Conservation (phyloP, 805 yeast species). For the Wickerhamiella australiensis region DNA sequence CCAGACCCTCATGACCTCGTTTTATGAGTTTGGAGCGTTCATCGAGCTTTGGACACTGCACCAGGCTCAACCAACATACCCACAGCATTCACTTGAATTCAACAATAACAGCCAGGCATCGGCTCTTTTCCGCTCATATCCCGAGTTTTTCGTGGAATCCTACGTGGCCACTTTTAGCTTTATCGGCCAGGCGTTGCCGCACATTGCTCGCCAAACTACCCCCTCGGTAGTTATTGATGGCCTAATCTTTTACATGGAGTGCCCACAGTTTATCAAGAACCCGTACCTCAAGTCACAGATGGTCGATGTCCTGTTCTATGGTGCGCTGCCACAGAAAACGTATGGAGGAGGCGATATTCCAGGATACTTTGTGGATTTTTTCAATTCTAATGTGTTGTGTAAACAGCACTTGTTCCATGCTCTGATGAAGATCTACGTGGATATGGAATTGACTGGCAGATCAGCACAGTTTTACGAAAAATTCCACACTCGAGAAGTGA, state of each 20-base stretch:
- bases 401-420: conserved; percentile 62
- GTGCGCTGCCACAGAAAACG: conserved; percentile 43
- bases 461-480: conserved; percentile 92
- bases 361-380: conserved; percentile 61
- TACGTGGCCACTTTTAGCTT: conserved; percentile 53
- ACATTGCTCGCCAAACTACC: conserved; percentile 38
- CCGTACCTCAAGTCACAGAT: conserved; percentile 85
- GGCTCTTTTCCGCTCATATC: conserved; percentile 60
- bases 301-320: conserved; percentile 67
- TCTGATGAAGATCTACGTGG: conserved; percentile 78
- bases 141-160: conserved; percentile 79
- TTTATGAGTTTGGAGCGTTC: conserved; percentile 70
- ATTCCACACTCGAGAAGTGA: conserved; percentile 79
- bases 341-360: conserved; percentile 19
- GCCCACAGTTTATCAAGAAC: conserved; percentile 55
- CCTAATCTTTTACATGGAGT: conserved; percentile 63
- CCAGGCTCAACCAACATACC: conserved; percentile 60
- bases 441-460: conserved; percentile 92
- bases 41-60: conserved; percentile 58
- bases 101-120: neutral
- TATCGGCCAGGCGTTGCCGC: conserved; percentile 41
- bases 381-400: conserved; percentile 52
- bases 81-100: conserved; percentile 38
- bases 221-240: conserved; percentile 40
- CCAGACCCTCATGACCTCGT: conserved; percentile 45